Conservation (phyloP, 1,139 yeast species). For the Candida tropicalis region DNA sequence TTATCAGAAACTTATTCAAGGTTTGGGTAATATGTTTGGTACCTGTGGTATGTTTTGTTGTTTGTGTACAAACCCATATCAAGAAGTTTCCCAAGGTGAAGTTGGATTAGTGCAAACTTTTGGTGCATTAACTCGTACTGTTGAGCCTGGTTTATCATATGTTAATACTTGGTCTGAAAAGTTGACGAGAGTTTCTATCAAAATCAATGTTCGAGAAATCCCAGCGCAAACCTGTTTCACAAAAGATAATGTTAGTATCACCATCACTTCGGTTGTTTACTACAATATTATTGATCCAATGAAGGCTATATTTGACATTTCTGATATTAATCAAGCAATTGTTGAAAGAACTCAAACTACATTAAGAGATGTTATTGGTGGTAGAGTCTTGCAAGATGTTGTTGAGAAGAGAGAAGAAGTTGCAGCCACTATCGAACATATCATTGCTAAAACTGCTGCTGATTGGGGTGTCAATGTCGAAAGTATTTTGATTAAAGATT, state of each 20-base stretch:
- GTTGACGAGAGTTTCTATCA: slow-evolving; percentile 54
- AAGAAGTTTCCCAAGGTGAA: slow-evolving; percentile 64
- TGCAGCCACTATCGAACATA: slow-evolving; percentile 64
- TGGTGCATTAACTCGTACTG: slow-evolving; percentile 68
- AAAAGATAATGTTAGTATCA: slow-evolving; percentile 66
- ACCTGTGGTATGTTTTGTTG: slow-evolving; percentile 63
- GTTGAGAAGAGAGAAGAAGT: slow-evolving; percentile 77
- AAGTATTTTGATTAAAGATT: slow-evolving; percentile 69
- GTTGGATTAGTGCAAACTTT: slow-evolving; percentile 72
- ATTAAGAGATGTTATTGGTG: slow-evolving; percentile 72
- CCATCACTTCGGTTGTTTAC: slow-evolving; percentile 67
- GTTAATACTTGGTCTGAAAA: slow-evolving; percentile 69
- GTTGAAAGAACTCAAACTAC: slow-evolving; percentile 76
- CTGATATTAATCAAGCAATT: slow-evolving; percentile 59
- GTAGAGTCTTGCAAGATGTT: slow-evolving; percentile 68
- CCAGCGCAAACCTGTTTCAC: slow-evolving; percentile 73
- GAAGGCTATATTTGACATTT: slow-evolving; percentile 63
- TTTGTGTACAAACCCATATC: slow-evolving; percentile 63
- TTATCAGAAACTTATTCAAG: slow-evolving; percentile 44
- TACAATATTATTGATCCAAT: slow-evolving; percentile 72
- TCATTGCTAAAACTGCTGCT: slow-evolving; percentile 64
- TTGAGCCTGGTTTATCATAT: slow-evolving; percentile 70
- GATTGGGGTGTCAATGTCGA: slow-evolving; percentile 78
- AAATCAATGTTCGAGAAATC: slow-evolving; percentile 63
- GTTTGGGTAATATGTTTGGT: slow-evolving; percentile 54